A percentile compares a stretch with the other conserved stretches of the same genome.
phyloP scores from a whole-genome alignment of 208 protist genomes.

The Trypanosoma rangeli region DNA sequence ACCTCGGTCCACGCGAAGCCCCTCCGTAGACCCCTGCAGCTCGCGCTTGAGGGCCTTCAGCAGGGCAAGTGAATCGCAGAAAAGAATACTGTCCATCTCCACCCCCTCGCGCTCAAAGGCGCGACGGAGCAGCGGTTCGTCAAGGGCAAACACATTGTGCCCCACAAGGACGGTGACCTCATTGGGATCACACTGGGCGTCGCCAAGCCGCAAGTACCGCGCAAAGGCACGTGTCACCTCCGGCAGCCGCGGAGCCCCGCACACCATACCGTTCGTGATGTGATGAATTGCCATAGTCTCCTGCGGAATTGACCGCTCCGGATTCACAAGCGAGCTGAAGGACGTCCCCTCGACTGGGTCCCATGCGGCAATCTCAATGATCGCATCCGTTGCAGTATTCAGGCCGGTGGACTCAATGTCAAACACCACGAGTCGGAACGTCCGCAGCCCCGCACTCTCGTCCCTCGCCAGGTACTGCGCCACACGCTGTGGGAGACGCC shows the following conservation, averaged over 20 bases:
- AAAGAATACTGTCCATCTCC: constrained; percentile 64
- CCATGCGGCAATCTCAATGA: constrained; percentile 84
- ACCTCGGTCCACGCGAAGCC: constrained; percentile 27
- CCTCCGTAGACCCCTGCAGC: constrained; percentile 30
- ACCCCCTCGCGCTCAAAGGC: constrained; percentile 44
- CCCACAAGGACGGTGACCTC: constrained; percentile 79
- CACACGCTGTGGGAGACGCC: constrained; percentile 40
- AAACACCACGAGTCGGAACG: constrained; percentile 72
- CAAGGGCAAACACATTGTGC: constrained; percentile 83
- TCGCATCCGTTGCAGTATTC: constrained; percentile 70
- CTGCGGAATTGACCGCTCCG: constrained; percentile 58
- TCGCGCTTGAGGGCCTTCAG: constrained; percentile 50
- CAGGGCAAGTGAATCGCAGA: constrained; percentile 78
- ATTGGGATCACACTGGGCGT: constrained; percentile 32
- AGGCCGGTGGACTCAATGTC: constrained; percentile 90
- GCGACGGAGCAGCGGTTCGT: constrained; percentile 83
- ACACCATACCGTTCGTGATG: constrained; percentile 79
- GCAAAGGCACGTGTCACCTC: constrained; percentile 56
- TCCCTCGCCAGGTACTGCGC: constrained; percentile 34
- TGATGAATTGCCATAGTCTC: constrained; percentile 77
- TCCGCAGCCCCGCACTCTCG: constrained; percentile 19
- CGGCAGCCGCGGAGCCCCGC: constrained; percentile 50
- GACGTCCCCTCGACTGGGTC: constrained; percentile 78
- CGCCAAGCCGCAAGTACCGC: constrained; percentile 65
- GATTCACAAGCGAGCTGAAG: constrained; percentile 81